These are phyloP conservation scores for Scalesia atractyloides DNA, from an alignment of 129 eudicot genomes.

Conservation along the genomic window DNA sequence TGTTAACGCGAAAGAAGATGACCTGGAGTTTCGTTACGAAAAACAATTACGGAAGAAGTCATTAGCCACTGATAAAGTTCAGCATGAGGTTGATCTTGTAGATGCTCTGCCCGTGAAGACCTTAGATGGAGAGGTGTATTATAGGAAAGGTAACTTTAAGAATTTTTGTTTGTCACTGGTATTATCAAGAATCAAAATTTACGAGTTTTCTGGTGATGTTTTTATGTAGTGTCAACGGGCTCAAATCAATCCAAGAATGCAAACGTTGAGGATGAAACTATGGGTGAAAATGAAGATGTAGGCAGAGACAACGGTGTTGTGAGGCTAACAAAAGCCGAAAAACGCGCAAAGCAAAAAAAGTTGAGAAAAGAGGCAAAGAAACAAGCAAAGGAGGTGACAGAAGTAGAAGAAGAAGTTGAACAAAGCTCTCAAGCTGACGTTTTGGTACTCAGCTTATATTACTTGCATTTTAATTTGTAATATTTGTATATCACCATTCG, in stretches of 20 bases:
- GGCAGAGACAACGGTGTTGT: slow-evolving; percentile 42
- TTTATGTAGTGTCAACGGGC: slow-evolving; percentile 47
- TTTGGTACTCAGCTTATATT: slow-evolving; percentile 47
- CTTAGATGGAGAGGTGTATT: slow-evolving; percentile 66
- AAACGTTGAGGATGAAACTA: slow-evolving; percentile 44
- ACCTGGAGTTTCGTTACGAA: slow-evolving; percentile 61
- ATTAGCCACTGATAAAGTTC: slow-evolving; percentile 45
- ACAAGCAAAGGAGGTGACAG: slow-evolving; percentile 62
- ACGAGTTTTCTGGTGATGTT: neutral
- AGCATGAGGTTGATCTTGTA: slow-evolving; percentile 71
- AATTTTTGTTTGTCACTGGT: neutral
- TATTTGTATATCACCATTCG: neutral
- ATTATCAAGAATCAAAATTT: slow-evolving; percentile 1
- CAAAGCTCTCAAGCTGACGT: slow-evolving; percentile 74
- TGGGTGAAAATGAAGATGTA: slow-evolving; percentile 43
- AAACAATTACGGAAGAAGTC: slow-evolving; percentile 47
- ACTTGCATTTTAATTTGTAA: slow-evolving; percentile 9
- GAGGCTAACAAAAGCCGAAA: slow-evolving; percentile 82
- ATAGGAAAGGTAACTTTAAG: slow-evolving; percentile 50
- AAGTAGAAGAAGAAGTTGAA: slow-evolving; percentile 57
- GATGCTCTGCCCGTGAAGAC: slow-evolving; percentile 98
- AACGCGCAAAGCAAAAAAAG: slow-evolving; percentile 70
- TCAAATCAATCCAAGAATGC: slow-evolving; percentile 32
- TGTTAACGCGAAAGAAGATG: slow-evolving; percentile 85
- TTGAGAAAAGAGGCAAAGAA: slow-evolving; percentile 84